Evolutionary conservation across 129 eudicot species (phyloP).

Genomic region (Lactuca sativa): DNA sequence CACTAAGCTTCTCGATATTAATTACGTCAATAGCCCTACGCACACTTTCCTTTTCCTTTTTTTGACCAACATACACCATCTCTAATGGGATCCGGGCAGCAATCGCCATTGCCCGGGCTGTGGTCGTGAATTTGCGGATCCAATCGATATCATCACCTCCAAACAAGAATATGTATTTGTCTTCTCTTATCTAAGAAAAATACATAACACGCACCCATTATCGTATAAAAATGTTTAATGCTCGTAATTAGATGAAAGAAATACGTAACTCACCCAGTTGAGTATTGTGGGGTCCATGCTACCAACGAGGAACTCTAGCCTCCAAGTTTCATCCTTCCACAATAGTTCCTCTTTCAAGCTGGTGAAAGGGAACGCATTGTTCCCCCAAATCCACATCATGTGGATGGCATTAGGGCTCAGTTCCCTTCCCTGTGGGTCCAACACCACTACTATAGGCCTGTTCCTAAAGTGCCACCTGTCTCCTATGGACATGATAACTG

Average conservation of each 20-base stretch:
- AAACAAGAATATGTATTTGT: constrained; percentile 49
- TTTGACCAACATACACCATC: constrained; percentile 62
- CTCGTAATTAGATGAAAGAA: too few relatives aligned
- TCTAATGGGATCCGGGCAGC: constrained; percentile 48
- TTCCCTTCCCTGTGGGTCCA: constrained; percentile 62
- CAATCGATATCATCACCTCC: constrained; percentile 72
- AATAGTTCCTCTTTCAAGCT: constrained; percentile 45
- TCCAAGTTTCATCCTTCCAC: constrained; percentile 67
- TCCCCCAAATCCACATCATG: constrained; percentile 80
- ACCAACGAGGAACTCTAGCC: constrained; percentile 62
- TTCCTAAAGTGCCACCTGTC: constrained; percentile 65
- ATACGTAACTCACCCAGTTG: constrained; percentile 42
- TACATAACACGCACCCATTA: too few relatives aligned
- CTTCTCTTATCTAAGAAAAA: constrained; percentile 37
- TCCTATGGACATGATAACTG: constrained; percentile 43
- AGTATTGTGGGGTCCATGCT: constrained; percentile 49
- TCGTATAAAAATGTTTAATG: too few relatives aligned
- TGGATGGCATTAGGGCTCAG: constrained; percentile 65
- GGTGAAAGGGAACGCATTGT: constrained; percentile 62
- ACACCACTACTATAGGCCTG: constrained; percentile 60
- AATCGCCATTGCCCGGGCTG: constrained; percentile 44
- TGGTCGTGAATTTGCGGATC: constrained; percentile 57
- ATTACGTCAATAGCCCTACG: constrained; percentile 43
- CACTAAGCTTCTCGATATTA: constrained; percentile 48
- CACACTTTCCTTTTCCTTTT: constrained; percentile 48